A percentile compares a stretch with the other conserved stretches of the same genome.
Evolutionary conservation across 2,329 filamentous ascomycete species (phyloP).

Genomic region (Clarireedia hainanense): DNA sequence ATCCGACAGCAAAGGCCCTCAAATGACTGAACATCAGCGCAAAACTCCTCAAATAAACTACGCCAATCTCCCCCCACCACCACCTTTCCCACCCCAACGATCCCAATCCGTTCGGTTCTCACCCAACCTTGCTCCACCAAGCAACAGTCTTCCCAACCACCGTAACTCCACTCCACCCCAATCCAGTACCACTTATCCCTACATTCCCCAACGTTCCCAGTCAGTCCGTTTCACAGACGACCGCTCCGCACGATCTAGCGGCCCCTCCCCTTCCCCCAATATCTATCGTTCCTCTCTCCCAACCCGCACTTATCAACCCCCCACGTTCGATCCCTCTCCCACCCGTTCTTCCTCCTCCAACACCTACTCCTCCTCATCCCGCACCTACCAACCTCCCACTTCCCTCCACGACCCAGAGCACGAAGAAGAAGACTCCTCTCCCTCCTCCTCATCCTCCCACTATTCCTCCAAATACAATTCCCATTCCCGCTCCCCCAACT

Average conservation of each 20-base stretch:
- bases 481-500: background rate
- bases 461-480: background rate
- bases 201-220: background rate
- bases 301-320: background rate
- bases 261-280: background rate
- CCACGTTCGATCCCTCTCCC: background rate
- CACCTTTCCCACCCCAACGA: background rate
- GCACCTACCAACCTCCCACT: background rate
- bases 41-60: background rate
- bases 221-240: background rate
- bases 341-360: background rate
- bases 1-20: background rate
- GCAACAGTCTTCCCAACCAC: background rate
- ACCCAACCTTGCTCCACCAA: background rate
- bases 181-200: background rate
- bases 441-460: background rate
- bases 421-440: constrained; percentile 7
- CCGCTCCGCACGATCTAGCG: background rate
- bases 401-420: constrained; percentile 1
- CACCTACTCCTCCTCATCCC: background rate
- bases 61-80: background rate
- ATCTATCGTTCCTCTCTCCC: background rate
- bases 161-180: background rate
- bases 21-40: background rate
- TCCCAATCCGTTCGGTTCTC: constrained; percentile 6